Conservation (phyloP, 176 grass and related monocot genomes). For the Ananas comosus region DNA sequence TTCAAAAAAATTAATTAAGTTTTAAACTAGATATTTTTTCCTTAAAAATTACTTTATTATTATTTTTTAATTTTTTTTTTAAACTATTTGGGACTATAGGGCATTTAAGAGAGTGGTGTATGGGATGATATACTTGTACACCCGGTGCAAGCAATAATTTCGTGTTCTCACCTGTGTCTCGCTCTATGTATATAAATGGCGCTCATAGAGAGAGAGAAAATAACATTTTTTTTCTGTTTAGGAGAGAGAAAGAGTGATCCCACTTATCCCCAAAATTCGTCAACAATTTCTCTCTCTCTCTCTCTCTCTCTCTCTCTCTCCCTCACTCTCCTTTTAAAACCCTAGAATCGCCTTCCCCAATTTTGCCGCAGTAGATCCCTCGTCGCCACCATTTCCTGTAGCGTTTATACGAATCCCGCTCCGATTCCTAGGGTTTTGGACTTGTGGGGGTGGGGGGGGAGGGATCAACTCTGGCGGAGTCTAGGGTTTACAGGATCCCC, state of each 20-base stretch:
- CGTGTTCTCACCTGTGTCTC: too few relatives aligned
- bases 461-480: constrained; percentile 22
- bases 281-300: background rate
- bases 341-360: background rate
- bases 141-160: too few relatives aligned
- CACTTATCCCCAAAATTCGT: background rate
- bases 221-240: too few relatives aligned
- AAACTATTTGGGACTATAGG: too few relatives aligned
- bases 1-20: too few relatives aligned
- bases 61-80: too few relatives aligned
- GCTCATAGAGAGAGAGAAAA: too few relatives aligned
- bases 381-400: background rate
- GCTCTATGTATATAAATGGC: too few relatives aligned
- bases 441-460: background rate
- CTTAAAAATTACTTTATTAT: too few relatives aligned
- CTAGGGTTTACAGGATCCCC: constrained; percentile 1
- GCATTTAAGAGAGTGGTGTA: too few relatives aligned
- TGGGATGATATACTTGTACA: too few relatives aligned
- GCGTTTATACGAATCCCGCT: background rate
- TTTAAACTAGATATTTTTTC: too few relatives aligned
- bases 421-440: constrained; percentile 4
- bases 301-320: background rate
- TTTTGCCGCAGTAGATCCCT: background rate
- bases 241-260: background rate
- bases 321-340: background rate